A percentile compares a stretch with the other conserved stretches of the same genome.
Conservation (phyloP, 116 monocot genomes). For the Zostera marina region DNA sequence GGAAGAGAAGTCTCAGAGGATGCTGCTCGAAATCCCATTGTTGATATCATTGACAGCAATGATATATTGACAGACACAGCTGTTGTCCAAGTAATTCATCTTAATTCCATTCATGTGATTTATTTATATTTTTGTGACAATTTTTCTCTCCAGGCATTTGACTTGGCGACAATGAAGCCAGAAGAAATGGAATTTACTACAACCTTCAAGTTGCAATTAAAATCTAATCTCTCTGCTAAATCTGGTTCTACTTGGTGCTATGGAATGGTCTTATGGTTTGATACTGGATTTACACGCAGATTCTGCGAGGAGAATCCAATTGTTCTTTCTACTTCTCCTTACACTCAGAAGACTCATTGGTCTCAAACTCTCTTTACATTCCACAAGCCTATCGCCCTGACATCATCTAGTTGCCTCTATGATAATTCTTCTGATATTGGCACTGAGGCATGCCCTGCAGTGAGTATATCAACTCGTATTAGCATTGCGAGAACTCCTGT, state of each 20-base stretch:
- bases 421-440: constrained; percentile 26
- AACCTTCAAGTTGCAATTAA: constrained; percentile 42
- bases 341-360: constrained; percentile 66
- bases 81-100: constrained; percentile 40
- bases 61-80: constrained; percentile 70
- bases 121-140: neutral
- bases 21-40: constrained; percentile 53
- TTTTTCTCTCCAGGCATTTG: constrained; percentile 47
- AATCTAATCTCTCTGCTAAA: neutral
- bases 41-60: constrained; percentile 52
- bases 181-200: constrained; percentile 85
- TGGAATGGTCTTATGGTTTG: constrained; percentile 89
- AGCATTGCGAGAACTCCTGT: constrained; percentile 59
- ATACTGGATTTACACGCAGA: constrained; percentile 62
- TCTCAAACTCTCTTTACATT: constrained; percentile 91
- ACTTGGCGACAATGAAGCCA: constrained; percentile 67
- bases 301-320: constrained; percentile 70
- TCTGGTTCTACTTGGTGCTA: constrained; percentile 38
- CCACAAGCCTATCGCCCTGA: constrained; percentile 59
- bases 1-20: constrained; percentile 75
- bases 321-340: constrained; percentile 67
- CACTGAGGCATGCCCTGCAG: constrained; percentile 33
- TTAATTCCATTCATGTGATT: neutral
- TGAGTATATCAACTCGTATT: constrained; percentile 32
- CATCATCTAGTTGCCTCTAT: constrained; percentile 6